A percentile compares a stretch with the other conserved stretches of the same genome.
Conservation (phyloP, 768 basidiomycete genomes). For the Hebeloma cylindrosporum region DNA sequence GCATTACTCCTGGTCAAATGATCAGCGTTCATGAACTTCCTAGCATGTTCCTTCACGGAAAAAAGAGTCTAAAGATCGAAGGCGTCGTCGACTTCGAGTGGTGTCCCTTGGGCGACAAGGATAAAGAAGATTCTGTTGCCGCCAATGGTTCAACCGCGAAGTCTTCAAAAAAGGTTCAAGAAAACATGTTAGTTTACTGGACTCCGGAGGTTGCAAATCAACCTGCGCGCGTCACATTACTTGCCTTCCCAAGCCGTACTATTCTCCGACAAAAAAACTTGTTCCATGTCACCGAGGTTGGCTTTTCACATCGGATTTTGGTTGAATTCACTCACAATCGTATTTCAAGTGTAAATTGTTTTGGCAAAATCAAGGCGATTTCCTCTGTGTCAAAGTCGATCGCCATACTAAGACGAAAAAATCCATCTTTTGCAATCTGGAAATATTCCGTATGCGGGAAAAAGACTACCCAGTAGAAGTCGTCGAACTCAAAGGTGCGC, state of each 20-base stretch:
- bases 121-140: constrained; percentile 50
- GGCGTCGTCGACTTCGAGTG: constrained; percentile 98
- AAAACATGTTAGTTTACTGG: constrained; percentile 98
- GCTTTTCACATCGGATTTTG: constrained; percentile 1
- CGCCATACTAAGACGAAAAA: constrained; percentile 99
- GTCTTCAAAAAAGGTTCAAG: constrained; percentile 61
- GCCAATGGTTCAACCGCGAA: constrained; percentile 40
- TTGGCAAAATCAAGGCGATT: constrained; percentile 99
- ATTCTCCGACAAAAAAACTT: constrained; percentile 93
- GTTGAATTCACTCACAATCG: background rate
- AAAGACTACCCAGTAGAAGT: constrained; percentile 98
- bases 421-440: constrained; percentile 96
- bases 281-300: constrained; percentile 95
- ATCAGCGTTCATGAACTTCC: constrained; percentile 98
- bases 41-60: constrained; percentile 89
- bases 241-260: constrained; percentile 82
- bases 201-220: constrained; percentile 95
- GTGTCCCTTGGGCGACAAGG: constrained; percentile 92
- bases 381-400: constrained; percentile 98
- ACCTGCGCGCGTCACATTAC: constrained; percentile 93
- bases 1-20: constrained; percentile 85
- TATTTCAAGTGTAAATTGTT: constrained; percentile 86
- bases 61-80: constrained; percentile 96
- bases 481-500: constrained; percentile 89
- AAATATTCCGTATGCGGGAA: constrained; percentile 96